These are phyloP conservation scores for Pisolithus thermaeus DNA, from an alignment of 1,284 basidiomycete genomes.

Conservation along the genomic window DNA sequence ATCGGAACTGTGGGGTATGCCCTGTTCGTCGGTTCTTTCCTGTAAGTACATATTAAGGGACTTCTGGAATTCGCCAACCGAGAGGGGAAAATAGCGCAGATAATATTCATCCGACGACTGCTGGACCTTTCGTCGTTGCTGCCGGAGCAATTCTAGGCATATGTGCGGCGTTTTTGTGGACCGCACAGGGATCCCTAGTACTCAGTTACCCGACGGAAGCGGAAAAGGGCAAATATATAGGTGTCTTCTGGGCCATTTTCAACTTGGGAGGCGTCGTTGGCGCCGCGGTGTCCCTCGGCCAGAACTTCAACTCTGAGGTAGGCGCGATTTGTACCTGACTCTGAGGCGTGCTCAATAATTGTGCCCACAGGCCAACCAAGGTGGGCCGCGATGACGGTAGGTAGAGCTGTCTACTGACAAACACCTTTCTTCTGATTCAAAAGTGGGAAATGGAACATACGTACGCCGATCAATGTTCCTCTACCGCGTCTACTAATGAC, in stretches of 20 bases:
- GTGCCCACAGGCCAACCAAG: slow-evolving; percentile 16
- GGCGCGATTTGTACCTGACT: slow-evolving; percentile 6
- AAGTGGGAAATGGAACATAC: slow-evolving; percentile 58
- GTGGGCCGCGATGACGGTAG: slow-evolving; percentile 12
- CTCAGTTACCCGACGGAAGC: slow-evolving; percentile 74
- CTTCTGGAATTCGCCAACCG: not conserved
- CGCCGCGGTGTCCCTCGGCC: slow-evolving; percentile 55
- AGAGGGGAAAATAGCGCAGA: slow-evolving; percentile 38
- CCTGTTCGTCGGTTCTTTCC: slow-evolving; percentile 68
- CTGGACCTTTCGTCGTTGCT: slow-evolving; percentile 63
- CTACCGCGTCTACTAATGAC: not conserved
- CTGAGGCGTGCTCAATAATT: not conserved
- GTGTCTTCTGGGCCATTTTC: slow-evolving; percentile 74
- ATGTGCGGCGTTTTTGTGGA: slow-evolving; percentile 84
- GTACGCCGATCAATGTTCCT: slow-evolving; percentile 31
- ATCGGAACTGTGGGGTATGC: slow-evolving; percentile 68
- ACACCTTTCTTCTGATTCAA: not conserved
- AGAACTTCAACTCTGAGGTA: slow-evolving; percentile 47
- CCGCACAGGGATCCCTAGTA: slow-evolving; percentile 81
- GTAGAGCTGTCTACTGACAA: not conserved
- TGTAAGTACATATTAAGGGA: slow-evolving; percentile 41
- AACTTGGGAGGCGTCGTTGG: slow-evolving; percentile 70
- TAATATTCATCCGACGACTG: slow-evolving; percentile 55
- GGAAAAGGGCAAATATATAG: slow-evolving; percentile 77
- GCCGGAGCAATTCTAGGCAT: slow-evolving; percentile 79